Conservation (phyloP, 306 rosid species). For the Vigna radiata region DNA sequence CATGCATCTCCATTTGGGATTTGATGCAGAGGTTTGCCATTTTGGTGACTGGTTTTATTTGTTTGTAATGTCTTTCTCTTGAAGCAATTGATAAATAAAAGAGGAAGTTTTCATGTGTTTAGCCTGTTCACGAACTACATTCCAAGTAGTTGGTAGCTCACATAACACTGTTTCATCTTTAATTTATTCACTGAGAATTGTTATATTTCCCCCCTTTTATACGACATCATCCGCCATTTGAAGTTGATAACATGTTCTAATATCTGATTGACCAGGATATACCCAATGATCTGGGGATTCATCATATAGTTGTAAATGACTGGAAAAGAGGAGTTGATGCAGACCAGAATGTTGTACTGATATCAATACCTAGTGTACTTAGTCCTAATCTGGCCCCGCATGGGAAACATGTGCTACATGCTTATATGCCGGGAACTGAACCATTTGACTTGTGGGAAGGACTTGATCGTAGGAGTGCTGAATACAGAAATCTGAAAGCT, state of each 20-base stretch:
- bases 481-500: slow-evolving; percentile 81
- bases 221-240: neutral
- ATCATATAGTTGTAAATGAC: slow-evolving; percentile 93
- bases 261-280: slow-evolving; percentile 55
- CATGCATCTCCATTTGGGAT: slow-evolving; percentile 99
- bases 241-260: slow-evolving; percentile 21
- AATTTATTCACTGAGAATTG: slow-evolving; percentile 18
- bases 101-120: neutral
- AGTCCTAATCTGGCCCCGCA: slow-evolving; percentile 83
- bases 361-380: slow-evolving; percentile 88
- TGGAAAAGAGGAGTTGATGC: slow-evolving; percentile 97
- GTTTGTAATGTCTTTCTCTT: slow-evolving; percentile 33
- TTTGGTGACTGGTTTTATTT: slow-evolving; percentile 24
- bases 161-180: neutral
- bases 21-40: slow-evolving; percentile 75
- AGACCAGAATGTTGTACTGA: slow-evolving; percentile 91
- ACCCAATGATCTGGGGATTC: slow-evolving; percentile 77
- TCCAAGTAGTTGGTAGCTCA: neutral
- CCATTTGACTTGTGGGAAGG: slow-evolving; percentile 89
- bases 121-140: neutral
- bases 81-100: slow-evolving; percentile 21
- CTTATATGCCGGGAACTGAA: slow-evolving; percentile 93
- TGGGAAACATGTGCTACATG: slow-evolving; percentile 88
- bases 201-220: neutral
- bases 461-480: slow-evolving; percentile 77